Evolutionary conservation across 306 rosid genomes (phyloP).

Genomic region (Inga laurina): DNA sequence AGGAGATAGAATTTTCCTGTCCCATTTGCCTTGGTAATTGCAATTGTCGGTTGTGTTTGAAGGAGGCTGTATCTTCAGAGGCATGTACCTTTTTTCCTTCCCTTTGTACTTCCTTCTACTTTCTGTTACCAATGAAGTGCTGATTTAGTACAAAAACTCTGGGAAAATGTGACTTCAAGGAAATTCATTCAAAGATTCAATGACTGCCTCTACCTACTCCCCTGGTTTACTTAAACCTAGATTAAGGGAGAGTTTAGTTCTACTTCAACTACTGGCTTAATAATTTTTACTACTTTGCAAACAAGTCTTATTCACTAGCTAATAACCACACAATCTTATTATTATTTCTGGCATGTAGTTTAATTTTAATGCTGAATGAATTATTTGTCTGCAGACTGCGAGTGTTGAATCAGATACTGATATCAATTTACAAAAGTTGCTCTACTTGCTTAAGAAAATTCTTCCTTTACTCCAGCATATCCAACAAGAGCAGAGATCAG

Average conservation of each 20-base stretch:
- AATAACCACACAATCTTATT: background rate
- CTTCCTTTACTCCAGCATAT: conserved; percentile 62
- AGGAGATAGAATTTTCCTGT: conserved; percentile 52
- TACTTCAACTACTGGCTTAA: background rate
- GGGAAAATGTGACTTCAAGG: background rate
- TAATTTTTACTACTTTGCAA: background rate
- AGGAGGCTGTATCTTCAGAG: conserved; percentile 46
- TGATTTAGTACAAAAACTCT: background rate
- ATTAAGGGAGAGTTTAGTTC: background rate
- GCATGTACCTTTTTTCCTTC: conserved; percentile 37
- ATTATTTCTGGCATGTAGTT: background rate
- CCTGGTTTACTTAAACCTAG: background rate
- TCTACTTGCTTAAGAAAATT: conserved; percentile 53
- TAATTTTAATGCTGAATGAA: conserved; percentile 17
- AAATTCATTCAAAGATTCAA: background rate
- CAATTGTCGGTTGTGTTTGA: conserved; percentile 66
- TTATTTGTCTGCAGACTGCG: conserved; percentile 40
- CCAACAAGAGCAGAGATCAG: conserved; percentile 58
- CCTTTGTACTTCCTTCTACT: conserved; percentile 20
- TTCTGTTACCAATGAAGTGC: conserved; percentile 12
- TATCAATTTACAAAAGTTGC: conserved; percentile 50
- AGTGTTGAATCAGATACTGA: conserved; percentile 46
- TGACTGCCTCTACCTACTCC: background rate
- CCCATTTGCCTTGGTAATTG: conserved; percentile 63
- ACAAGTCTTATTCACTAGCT: background rate